Evolutionary conservation across 306 rosid genomes (phyloP).

Genomic region (Carpinus viminea): DNA sequence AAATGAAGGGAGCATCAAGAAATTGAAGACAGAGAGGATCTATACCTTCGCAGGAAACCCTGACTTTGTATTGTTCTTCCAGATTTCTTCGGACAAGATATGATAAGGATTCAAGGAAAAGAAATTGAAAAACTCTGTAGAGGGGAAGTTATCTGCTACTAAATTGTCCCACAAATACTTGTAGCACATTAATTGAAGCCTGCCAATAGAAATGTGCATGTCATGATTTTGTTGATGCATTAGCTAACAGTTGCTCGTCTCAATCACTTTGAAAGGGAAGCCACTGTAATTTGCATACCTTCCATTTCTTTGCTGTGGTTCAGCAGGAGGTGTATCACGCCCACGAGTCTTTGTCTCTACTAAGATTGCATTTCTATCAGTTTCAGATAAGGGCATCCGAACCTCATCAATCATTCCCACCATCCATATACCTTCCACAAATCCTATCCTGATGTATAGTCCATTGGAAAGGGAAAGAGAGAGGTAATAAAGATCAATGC

Average conservation of each 20-base stretch:
- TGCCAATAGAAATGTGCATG: constrained; percentile 32
- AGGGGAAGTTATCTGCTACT: constrained; percentile 53
- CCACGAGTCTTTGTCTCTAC: constrained; percentile 79
- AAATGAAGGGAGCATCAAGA: constrained; percentile 11
- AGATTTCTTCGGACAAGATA: constrained; percentile 55
- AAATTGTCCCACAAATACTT: constrained; percentile 76
- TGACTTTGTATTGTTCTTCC: constrained; percentile 34
- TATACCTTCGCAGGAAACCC: constrained; percentile 60
- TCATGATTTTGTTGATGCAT: constrained; percentile 23
- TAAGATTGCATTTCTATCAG: constrained; percentile 48
- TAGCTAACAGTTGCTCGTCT: not conserved
- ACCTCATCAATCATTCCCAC: constrained; percentile 85
- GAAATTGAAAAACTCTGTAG: constrained; percentile 42
- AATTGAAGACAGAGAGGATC: not conserved
- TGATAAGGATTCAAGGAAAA: constrained; percentile 55
- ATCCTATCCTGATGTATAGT: constrained; percentile 54
- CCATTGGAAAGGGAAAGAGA: constrained; percentile 4
- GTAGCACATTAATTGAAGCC: constrained; percentile 90
- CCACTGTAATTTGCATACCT: constrained; percentile 41
- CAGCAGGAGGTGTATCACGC: constrained; percentile 62
- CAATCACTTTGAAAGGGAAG: not conserved
- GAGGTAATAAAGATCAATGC: constrained; percentile 12
- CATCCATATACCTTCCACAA: constrained; percentile 61
- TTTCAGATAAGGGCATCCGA: constrained; percentile 52
- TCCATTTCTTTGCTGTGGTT: constrained; percentile 82